These are phyloP conservation scores for Oenanthe sinensis DNA, from an alignment of 129 eudicot genomes.

Conservation along the genomic window DNA sequence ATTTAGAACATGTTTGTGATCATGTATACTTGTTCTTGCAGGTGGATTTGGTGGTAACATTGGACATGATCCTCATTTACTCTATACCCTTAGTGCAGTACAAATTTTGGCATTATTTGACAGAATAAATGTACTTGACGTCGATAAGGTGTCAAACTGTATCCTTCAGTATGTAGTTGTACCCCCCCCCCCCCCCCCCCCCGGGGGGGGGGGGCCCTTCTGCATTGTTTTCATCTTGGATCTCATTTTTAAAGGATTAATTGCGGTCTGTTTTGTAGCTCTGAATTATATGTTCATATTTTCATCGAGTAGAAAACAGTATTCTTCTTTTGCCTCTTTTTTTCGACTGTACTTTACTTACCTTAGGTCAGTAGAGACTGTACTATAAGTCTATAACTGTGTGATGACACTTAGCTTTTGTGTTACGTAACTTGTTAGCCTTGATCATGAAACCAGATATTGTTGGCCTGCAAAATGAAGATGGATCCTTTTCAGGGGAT, in stretches of 20 bases:
- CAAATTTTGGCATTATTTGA: constrained; percentile 76
- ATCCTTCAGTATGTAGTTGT: constrained; percentile 24
- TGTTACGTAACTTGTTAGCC: constrained; percentile 11
- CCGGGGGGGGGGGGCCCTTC: too few species aligned
- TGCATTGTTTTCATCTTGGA: background rate
- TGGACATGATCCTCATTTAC: constrained; percentile 88
- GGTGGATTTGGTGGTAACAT: constrained; percentile 95
- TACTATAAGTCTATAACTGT: too few species aligned
- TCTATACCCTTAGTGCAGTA: constrained; percentile 79
- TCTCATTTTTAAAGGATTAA: background rate
- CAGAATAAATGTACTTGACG: constrained; percentile 56
- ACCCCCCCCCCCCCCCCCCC: background rate
- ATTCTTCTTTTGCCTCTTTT: background rate
- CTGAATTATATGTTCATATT: background rate
- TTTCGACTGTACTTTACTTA: background rate
- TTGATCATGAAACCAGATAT: constrained; percentile 41
- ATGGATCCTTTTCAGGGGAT: constrained; percentile 97
- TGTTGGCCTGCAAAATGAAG: constrained; percentile 69
- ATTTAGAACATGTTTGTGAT: background rate
- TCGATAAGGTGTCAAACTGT: constrained; percentile 59
- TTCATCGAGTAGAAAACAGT: background rate
- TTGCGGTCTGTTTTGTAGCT: background rate
- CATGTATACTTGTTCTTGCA: constrained; percentile 11
- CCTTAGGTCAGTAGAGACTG: background rate
- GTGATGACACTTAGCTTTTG: background rate